Conservation (phyloP, 257 asterid genomes). For the Solanum acaule region DNA sequence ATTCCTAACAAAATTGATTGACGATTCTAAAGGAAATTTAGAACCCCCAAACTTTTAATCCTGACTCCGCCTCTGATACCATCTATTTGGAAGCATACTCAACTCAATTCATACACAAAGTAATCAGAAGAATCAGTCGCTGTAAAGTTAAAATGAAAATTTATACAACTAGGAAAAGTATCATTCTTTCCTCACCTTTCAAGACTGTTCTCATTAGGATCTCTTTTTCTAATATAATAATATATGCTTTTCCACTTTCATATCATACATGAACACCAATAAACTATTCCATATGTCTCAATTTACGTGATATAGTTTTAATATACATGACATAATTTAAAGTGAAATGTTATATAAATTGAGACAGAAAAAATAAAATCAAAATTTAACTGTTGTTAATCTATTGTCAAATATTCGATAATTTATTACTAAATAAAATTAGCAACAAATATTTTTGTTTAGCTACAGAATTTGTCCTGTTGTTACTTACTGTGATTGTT, state of each 20-base stretch:
- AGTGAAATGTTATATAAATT: too few species aligned
- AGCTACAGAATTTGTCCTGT: not conserved
- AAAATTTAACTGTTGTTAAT: too few species aligned
- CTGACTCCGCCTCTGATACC: not conserved
- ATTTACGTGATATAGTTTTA: not conserved
- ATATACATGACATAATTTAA: too few species aligned
- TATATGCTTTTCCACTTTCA: not conserved
- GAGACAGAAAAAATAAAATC: not conserved
- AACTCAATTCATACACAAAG: not conserved
- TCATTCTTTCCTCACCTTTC: slow-evolving; percentile 59
- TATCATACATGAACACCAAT: not conserved
- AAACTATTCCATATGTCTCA: not conserved
- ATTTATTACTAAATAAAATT: not conserved
- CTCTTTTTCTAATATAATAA: not conserved
- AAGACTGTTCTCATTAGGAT: slow-evolving; percentile 22
- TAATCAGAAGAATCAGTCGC: not conserved
- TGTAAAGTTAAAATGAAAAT: not conserved
- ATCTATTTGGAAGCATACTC: not conserved
- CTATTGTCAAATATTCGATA: too few species aligned
- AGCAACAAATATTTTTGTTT: not conserved
- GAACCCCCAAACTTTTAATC: too few species aligned
- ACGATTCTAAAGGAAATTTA: too few species aligned
- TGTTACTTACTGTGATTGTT: not conserved
- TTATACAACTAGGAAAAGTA: slow-evolving; percentile 18
- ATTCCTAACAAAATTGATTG: fast-evolving